Base-by-base conservation (phyloP, 2,329 filamentous ascomycete genomes). In the Aspergillus oerlinghausenensis region DNA sequence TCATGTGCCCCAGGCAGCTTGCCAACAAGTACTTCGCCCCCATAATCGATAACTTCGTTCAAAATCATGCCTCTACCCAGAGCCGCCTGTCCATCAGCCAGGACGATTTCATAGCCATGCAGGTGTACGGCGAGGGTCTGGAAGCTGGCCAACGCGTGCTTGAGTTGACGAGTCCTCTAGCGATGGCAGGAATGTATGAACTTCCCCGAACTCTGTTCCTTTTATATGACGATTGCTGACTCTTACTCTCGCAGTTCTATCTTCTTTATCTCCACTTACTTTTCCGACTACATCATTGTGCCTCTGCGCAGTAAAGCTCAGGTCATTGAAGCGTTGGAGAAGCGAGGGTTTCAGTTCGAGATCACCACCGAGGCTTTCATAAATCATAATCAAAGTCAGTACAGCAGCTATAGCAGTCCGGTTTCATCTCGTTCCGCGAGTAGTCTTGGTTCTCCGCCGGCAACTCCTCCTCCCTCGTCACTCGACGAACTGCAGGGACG, bases 191-290 rank as follows among this genome's bases (percentile, higher is more conserved):
- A 65, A 94, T 97, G 82, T 85, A 75, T 73, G 82, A 71, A 29
- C 23, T 25, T 7, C 42, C 17, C 14, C 5, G 50, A 43, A 3
- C 21, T 10, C 32, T 7, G 51, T 26, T 8, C 42, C 19, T 14
- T 3, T 9, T 4, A 25, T 23, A 45, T 51, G 49, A 14, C 32
- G 49, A 19, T 19, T 38, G 29, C 54, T 60, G 51, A 58, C 51
- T 38, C 17, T 35, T 7, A 26, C 28, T 35, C 19, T 19, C 21
- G 51, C 49, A 86, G 84, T 52, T 90, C 93, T 53, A 96, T 99
- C 69, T 97, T 97, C 80, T 97, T 97, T 82, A 96, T 97, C 72
- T 97, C 93, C 3, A 97, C 92, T 32, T 99, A 97, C 75, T 97
- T 96, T 75, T 94, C 90, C 35, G 93, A 99, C 77, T 97, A 96